phyloP scores from a whole-genome alignment of 169 alveolate species.

The Plasmodium relictum region DNA sequence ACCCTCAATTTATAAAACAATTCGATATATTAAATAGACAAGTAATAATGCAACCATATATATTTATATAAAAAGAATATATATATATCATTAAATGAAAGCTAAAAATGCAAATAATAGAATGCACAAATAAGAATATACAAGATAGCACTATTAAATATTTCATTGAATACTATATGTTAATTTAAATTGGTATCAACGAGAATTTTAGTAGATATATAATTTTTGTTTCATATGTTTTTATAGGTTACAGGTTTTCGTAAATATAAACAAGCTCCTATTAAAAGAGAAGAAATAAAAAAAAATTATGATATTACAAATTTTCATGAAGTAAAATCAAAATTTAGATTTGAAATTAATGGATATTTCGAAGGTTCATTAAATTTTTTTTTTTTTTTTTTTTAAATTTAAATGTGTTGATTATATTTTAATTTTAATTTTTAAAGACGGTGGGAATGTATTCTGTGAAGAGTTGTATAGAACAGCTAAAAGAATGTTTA shows the following conservation, averaged over 20 bases:
- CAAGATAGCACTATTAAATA: no score
- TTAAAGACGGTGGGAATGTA: slow-evolving; percentile 36
- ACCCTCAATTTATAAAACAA: slow-evolving; percentile 66
- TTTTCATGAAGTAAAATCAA: slow-evolving; percentile 66
- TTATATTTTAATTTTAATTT: neutral
- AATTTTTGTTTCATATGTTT: neutral
- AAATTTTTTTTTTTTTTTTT: neutral
- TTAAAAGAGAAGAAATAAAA: slow-evolving; percentile 50
- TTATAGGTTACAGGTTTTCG: slow-evolving; percentile 75
- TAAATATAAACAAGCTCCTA: slow-evolving; percentile 38
- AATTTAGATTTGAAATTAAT: slow-evolving; percentile 52
- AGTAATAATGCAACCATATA: slow-evolving; percentile 15
- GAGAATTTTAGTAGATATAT: neutral
- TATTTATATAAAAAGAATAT: neutral
- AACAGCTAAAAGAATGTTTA: slow-evolving; percentile 55
- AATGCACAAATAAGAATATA: neutral
- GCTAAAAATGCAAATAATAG: neutral
- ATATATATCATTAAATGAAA: neutral
- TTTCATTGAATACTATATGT: no score
- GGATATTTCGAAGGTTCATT: slow-evolving; percentile 60
- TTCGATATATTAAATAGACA: slow-evolving; percentile 65
- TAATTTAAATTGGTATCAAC: no score
- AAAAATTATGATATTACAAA: slow-evolving; percentile 59
- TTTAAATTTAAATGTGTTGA: neutral
- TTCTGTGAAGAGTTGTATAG: slow-evolving; percentile 61